A percentile compares a stretch with the other conserved stretches of the same genome.
These are phyloP conservation scores for Phytopythium chamaehyphon DNA, from an alignment of 352 stramenopile genomes.

Conservation along the genomic window DNA sequence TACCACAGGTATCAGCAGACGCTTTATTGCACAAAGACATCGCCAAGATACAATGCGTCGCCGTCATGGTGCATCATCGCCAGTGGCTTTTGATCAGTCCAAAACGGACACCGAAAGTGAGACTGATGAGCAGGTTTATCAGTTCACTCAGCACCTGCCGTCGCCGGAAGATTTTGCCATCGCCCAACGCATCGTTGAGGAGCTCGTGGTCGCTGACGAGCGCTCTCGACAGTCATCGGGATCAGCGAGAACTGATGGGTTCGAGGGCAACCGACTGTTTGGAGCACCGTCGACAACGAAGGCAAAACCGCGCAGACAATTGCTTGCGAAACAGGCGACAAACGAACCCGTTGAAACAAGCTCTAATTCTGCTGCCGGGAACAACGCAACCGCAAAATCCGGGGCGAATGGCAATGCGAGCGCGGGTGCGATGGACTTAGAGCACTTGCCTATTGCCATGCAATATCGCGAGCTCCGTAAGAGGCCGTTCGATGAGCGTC, in stretches of 20 bases:
- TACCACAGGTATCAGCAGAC: slow-evolving; percentile 59
- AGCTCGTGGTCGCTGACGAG: slow-evolving; percentile 74
- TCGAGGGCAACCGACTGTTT: slow-evolving; percentile 56
- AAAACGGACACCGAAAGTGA: slow-evolving; percentile 10
- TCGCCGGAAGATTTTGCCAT: slow-evolving; percentile 66
- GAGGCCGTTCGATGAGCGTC: slow-evolving; percentile 85
- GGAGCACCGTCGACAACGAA: slow-evolving; percentile 15
- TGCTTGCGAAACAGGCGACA: slow-evolving; percentile 31
- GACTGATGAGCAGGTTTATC: slow-evolving; percentile 56
- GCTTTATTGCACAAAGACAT: slow-evolving; percentile 16
- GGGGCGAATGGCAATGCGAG: slow-evolving; percentile 13
- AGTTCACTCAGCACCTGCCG: slow-evolving; percentile 84
- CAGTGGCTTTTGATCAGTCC: background rate
- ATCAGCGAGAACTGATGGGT: slow-evolving; percentile 84
- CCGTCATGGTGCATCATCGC: background rate
- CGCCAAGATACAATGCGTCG: slow-evolving; percentile 3
- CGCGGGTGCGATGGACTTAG: slow-evolving; percentile 65
- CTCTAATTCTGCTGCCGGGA: background rate
- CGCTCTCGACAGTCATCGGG: slow-evolving; percentile 81
- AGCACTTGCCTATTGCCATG: slow-evolving; percentile 83
- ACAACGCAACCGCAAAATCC: slow-evolving; percentile 2
- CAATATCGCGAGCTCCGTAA: slow-evolving; percentile 91
- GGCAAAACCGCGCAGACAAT: slow-evolving; percentile 9
- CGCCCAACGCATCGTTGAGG: slow-evolving; percentile 78
- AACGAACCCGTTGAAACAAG: slow-evolving; percentile 17